These are phyloP conservation scores for Elongisporangium undulatum DNA, from an alignment of 352 stramenopile species.

Conservation along the genomic window DNA sequence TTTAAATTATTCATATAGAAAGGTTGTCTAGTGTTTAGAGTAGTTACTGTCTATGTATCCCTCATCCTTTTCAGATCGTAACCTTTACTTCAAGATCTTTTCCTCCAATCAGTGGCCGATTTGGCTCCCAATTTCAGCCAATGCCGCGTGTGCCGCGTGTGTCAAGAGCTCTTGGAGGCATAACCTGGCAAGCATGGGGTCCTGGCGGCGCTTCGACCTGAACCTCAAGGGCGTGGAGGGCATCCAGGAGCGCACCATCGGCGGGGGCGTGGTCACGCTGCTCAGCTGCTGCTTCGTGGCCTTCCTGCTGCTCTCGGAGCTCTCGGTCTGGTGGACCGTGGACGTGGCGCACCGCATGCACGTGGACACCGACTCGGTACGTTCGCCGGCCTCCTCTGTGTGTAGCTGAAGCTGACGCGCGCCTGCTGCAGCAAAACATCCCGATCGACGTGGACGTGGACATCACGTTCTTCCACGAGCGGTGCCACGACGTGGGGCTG, in stretches of 20 bases:
- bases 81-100: neutral
- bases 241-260: slow-evolving; percentile 86
- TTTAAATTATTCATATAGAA: slow-evolving; percentile 1
- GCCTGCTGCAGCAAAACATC: slow-evolving; percentile 62
- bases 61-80: neutral
- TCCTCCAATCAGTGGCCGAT: slow-evolving; percentile 4
- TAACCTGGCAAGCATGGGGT: slow-evolving; percentile 25
- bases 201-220: slow-evolving; percentile 83
- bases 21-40: neutral
- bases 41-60: neutral
- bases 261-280: slow-evolving; percentile 78
- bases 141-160: slow-evolving; percentile 3
- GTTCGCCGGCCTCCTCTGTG: slow-evolving; percentile 2
- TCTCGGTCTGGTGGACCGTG: slow-evolving; percentile 83
- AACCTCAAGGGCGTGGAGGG: slow-evolving; percentile 88
- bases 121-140: slow-evolving; percentile 5
- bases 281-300: slow-evolving; percentile 66
- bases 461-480: slow-evolving; percentile 77
- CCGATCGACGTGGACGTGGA: slow-evolving; percentile 79
- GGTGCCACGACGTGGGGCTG: slow-evolving; percentile 72
- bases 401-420: neutral
- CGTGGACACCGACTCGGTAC: slow-evolving; percentile 77
- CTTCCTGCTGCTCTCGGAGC: slow-evolving; percentile 79
- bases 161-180: slow-evolving; percentile 5
- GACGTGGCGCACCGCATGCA: slow-evolving; percentile 86